These are phyloP conservation scores for Dicorynia guianensis DNA, from an alignment of 306 rosid genomes.

Conservation along the genomic window DNA sequence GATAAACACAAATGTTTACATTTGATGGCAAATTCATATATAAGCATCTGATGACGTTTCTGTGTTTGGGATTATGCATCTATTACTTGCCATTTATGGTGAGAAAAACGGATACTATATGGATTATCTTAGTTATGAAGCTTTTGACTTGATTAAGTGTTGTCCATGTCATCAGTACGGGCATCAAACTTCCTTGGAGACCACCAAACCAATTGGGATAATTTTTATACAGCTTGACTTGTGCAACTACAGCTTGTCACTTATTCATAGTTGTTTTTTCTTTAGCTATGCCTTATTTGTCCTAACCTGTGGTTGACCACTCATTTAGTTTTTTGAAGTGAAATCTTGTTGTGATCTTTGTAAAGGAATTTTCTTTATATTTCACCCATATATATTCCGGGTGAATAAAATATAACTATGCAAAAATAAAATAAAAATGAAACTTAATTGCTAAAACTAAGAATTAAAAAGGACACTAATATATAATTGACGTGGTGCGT, in stretches of 20 bases:
- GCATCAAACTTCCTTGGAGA: not conserved
- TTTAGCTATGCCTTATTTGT: not conserved
- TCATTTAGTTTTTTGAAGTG: constrained; percentile 20
- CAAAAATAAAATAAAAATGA: no score
- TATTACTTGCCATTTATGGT: not conserved
- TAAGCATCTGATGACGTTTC: not conserved
- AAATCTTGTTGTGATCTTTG: constrained; percentile 9
- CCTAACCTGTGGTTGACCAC: constrained; percentile 3
- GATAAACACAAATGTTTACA: not conserved
- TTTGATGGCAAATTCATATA: constrained; percentile 7
- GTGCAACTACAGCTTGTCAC: constrained; percentile 13
- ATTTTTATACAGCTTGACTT: constrained; percentile 2
- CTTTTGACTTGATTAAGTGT: constrained; percentile 6
- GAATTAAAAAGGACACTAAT: constrained; percentile 2
- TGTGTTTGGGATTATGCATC: constrained; percentile 21
- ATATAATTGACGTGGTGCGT: constrained; percentile 6
- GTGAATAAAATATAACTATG: no score
- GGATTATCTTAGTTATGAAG: not conserved
- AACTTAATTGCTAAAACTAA: not conserved
- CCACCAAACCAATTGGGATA: constrained; percentile 3
- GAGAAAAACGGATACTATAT: not conserved
- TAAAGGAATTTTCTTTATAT: constrained; percentile 21
- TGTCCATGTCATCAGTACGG: constrained; percentile 10
- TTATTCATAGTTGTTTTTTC: not conserved
- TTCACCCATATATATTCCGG: constrained; percentile 14